phyloP scores from a whole-genome alignment of 441 rosid genomes.

The Dalechampia spathulata region DNA sequence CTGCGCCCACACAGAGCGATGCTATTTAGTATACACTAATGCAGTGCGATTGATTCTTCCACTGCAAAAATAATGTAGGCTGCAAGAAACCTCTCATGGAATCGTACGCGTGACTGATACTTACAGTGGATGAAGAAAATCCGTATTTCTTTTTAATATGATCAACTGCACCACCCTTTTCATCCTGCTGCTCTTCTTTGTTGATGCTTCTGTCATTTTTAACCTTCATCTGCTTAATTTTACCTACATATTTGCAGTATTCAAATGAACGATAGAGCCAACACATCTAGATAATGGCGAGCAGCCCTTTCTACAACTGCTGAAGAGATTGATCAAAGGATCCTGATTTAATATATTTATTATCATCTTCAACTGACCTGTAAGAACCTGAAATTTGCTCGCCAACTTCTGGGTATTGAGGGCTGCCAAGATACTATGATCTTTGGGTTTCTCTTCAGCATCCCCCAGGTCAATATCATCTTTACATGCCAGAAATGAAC shows the following conservation, averaged over 20 bases:
- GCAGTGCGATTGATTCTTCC: too few species aligned
- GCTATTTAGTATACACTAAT: too few species aligned
- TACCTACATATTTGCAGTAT: slow-evolving; percentile 36
- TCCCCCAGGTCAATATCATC: slow-evolving; percentile 86
- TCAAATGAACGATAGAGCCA: background rate
- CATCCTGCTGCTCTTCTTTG: slow-evolving; percentile 54
- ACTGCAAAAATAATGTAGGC: background rate
- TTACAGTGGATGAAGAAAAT: slow-evolving; percentile 55
- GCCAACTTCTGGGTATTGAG: slow-evolving; percentile 69
- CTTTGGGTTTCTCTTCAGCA: slow-evolving; percentile 53
- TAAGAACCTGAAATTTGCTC: slow-evolving; percentile 57
- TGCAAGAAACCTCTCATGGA: too few species aligned
- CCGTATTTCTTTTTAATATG: slow-evolving; percentile 92
- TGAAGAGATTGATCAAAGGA: too few species aligned
- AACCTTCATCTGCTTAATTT: slow-evolving; percentile 51
- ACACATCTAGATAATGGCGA: background rate
- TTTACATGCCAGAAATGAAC: slow-evolving; percentile 19
- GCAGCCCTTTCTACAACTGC: too few species aligned
- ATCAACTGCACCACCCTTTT: slow-evolving; percentile 45
- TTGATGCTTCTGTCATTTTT: slow-evolving; percentile 51
- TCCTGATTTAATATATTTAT: too few species aligned
- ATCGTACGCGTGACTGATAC: too few species aligned
- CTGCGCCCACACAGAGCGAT: slow-evolving; percentile 41
- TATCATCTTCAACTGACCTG: slow-evolving; percentile 31
- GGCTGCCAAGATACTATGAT: slow-evolving; percentile 50